phyloP scores from a whole-genome alignment of 306 rosid species.

The Lupinus albus region DNA sequence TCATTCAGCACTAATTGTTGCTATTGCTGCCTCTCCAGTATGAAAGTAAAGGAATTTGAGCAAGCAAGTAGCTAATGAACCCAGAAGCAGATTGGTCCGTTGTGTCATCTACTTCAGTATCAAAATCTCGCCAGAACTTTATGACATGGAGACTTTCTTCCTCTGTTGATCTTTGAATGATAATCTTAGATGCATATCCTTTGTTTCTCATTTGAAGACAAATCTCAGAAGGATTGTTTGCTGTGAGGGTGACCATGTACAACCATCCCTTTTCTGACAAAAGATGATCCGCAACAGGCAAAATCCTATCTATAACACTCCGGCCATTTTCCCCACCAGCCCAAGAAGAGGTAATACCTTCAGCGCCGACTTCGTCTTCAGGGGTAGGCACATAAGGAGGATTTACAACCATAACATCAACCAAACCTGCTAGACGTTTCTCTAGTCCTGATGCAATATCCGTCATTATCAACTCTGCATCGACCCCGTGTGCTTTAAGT shows the following conservation, averaged over 20 bases:
- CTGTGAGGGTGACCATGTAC: slow-evolving; percentile 80
- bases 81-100: slow-evolving; percentile 45
- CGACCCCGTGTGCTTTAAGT: slow-evolving; percentile 79
- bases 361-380: slow-evolving; percentile 84
- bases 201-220: slow-evolving; percentile 75
- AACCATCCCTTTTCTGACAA: slow-evolving; percentile 89
- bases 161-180: slow-evolving; percentile 86
- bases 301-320: slow-evolving; percentile 71
- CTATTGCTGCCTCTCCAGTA: slow-evolving; percentile 48
- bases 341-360: slow-evolving; percentile 84
- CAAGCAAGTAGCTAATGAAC: slow-evolving; percentile 48
- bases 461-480: slow-evolving; percentile 75
- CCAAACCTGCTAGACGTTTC: slow-evolving; percentile 70
- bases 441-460: slow-evolving; percentile 80
- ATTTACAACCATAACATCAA: slow-evolving; percentile 90
- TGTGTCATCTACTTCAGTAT: slow-evolving; percentile 38
- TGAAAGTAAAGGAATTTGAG: slow-evolving; percentile 50
- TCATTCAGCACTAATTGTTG: slow-evolving; percentile 39
- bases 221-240: slow-evolving; percentile 77
- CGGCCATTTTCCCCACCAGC: slow-evolving; percentile 98
- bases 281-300: slow-evolving; percentile 72
- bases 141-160: slow-evolving; percentile 90
- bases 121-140: slow-evolving; percentile 82
- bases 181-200: slow-evolving; percentile 81
- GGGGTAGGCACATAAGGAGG: slow-evolving; percentile 99